A percentile compares a stretch with the other conserved stretches of the same genome.
Evolutionary conservation across 345 rosid genomes (phyloP).

Genomic region (Ceriops decandra): DNA sequence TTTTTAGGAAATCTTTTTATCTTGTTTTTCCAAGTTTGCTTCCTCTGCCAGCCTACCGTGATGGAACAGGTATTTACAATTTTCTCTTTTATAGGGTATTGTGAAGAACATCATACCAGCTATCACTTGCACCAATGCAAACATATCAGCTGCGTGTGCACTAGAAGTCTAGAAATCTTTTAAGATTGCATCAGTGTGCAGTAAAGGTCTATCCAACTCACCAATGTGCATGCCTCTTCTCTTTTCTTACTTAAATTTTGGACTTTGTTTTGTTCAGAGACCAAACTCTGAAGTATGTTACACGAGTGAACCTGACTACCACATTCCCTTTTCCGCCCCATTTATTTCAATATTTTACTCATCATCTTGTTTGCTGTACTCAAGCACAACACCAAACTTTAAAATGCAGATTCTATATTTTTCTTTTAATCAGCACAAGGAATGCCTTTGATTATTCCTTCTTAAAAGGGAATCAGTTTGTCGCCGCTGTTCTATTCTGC

Average conservation of each 20-base stretch:
- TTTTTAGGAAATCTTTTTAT: constrained; percentile 73
- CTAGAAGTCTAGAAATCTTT: constrained; percentile 89
- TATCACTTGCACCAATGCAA: constrained; percentile 94
- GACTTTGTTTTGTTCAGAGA: neutral
- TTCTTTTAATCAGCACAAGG: no score
- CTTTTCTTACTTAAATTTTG: neutral
- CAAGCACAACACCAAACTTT: no score
- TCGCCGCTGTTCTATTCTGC: no score
- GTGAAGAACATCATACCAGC: constrained; percentile 97
- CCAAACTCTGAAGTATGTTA: neutral
- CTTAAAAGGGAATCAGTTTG: no score
- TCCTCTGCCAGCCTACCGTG: constrained; percentile 78
- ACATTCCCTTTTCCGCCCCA: no score
- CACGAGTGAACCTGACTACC: no score
- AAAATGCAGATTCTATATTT: no score
- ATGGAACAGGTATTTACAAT: no score
- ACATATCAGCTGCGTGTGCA: constrained; percentile 85
- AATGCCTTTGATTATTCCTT: no score
- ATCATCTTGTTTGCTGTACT: no score
- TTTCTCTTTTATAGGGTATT: constrained; percentile 54
- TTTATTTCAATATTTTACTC: no score
- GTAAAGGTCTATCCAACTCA: constrained; percentile 83
- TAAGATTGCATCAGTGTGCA: constrained; percentile 92
- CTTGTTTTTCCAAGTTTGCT: constrained; percentile 94
- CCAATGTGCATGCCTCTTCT: constrained; percentile 50